Evolutionary conservation across 352 stramenopile genomes (phyloP).

Genomic region (Bremia lactucae): DNA sequence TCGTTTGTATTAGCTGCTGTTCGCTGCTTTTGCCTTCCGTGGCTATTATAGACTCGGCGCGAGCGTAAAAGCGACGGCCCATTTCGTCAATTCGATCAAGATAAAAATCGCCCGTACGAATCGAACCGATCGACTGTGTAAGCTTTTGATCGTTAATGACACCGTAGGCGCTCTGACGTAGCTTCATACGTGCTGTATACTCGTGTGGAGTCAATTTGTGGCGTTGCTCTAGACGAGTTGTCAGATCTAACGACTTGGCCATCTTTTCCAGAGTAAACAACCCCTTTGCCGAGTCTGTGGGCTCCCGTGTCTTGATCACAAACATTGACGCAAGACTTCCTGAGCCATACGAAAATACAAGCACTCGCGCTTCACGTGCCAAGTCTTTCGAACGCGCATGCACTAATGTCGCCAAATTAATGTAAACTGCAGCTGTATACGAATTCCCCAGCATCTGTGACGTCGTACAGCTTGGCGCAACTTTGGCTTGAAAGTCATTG

Average conservation of each 20-base stretch:
- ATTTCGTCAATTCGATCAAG: conserved; percentile 86
- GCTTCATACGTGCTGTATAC: conserved; percentile 87
- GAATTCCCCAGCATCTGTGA: conserved; percentile 92
- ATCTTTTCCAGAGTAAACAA: conserved; percentile 88
- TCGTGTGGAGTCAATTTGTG: conserved; percentile 82
- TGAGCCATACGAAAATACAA: conserved; percentile 96
- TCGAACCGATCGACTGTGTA: conserved; percentile 43
- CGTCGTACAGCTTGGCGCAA: conserved; percentile 75
- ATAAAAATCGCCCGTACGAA: conserved; percentile 85
- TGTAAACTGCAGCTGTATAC: conserved; percentile 95
- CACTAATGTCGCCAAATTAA: conserved; percentile 91
- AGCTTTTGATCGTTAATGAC: conserved; percentile 45
- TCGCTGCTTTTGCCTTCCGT: conserved; percentile 5
- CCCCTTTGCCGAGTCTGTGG: conserved; percentile 11
- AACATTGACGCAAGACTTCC: conserved; percentile 96
- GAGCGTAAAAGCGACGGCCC: conserved; percentile 83
- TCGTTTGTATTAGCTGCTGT: conserved; percentile 18
- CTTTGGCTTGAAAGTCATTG: conserved; percentile 62
- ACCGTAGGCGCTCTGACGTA: conserved; percentile 78
- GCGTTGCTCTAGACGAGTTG: conserved; percentile 66
- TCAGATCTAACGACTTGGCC: conserved; percentile 69
- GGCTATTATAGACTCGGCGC: conserved; percentile 3
- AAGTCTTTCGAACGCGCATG: conserved; percentile 36
- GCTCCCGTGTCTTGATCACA: conserved; percentile 12
- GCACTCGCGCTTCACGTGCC: conserved; percentile 52